phyloP scores from a whole-genome alignment of 2,329 filamentous ascomycete species.

The Fusarium sublunatum region DNA sequence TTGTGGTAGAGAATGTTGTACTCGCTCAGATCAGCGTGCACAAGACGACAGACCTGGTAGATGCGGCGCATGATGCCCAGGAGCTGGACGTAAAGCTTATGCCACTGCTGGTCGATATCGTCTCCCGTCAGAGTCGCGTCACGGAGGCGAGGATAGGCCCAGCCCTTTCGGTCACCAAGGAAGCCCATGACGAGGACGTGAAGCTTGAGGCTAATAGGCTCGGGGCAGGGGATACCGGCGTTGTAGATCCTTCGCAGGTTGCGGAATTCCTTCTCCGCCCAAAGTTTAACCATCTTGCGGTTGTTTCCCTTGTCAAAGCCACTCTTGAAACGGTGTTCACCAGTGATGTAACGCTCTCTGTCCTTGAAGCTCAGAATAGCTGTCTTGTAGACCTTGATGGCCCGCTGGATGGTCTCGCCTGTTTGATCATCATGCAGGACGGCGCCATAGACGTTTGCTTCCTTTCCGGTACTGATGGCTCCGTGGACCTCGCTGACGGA shows the following conservation, averaged over 20 bases:
- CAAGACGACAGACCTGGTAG: slow-evolving; percentile 90
- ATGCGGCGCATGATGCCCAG: slow-evolving; percentile 90
- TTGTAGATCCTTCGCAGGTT: slow-evolving; percentile 87
- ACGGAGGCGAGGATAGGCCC: slow-evolving; percentile 87
- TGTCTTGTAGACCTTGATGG: slow-evolving; percentile 99
- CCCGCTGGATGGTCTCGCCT: slow-evolving; percentile 74
- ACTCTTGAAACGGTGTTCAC: slow-evolving; percentile 89
- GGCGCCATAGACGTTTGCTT: slow-evolving; percentile 97
- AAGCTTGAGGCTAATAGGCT: slow-evolving; percentile 88
- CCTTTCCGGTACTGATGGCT: slow-evolving; percentile 95
- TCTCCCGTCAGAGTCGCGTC: slow-evolving; percentile 81
- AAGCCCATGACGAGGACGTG: slow-evolving; percentile 97
- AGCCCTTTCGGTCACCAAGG: slow-evolving; percentile 86
- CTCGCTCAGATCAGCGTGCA: slow-evolving; percentile 96
- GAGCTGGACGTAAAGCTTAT: slow-evolving; percentile 81
- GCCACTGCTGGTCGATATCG: slow-evolving; percentile 78
- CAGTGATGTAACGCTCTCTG: slow-evolving; percentile 92
- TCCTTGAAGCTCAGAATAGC: slow-evolving; percentile 98
- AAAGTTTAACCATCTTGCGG: slow-evolving; percentile 96
- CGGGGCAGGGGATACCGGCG: slow-evolving; percentile 89
- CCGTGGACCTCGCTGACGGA: slow-evolving; percentile 93
- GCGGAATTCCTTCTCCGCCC: slow-evolving; percentile 98
- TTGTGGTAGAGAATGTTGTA: slow-evolving; percentile 97
- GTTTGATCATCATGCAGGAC: slow-evolving; percentile 69
- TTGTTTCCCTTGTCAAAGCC: slow-evolving; percentile 96